These are phyloP conservation scores for Didymella pomorum DNA, from an alignment of 2,329 filamentous ascomycete species.

Conservation along the genomic window DNA sequence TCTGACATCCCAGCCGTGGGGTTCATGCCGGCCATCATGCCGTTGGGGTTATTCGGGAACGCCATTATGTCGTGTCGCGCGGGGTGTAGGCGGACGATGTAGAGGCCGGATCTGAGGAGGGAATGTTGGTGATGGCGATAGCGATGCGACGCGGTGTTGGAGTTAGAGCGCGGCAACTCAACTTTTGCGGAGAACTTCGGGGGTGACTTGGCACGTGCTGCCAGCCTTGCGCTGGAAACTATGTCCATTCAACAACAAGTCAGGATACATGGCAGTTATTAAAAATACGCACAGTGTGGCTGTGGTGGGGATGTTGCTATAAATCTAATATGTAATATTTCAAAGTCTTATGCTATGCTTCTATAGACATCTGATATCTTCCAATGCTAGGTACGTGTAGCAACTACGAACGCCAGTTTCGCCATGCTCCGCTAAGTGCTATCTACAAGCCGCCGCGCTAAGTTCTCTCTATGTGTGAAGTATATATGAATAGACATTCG, in stretches of 20 bases:
- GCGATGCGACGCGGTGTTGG: neutral
- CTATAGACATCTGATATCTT: constrained; percentile 11
- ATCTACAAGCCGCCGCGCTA: constrained; percentile 35
- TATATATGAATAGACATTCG: constrained; percentile 31
- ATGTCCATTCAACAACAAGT: neutral
- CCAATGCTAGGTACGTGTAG: constrained; percentile 24
- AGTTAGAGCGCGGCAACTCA: constrained; percentile 18
- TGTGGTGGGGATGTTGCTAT: neutral
- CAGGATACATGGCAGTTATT: neutral
- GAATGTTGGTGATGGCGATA: constrained; percentile 5
- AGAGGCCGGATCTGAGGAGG: neutral
- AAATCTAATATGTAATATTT: constrained; percentile 2
- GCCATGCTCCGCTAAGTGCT: constrained; percentile 7
- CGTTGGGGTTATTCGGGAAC: constrained; percentile 39
- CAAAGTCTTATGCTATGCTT: constrained; percentile 18
- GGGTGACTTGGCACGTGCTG: constrained; percentile 29
- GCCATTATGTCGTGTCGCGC: constrained; percentile 35
- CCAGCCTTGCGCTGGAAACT: constrained; percentile 1
- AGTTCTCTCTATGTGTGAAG: constrained; percentile 28
- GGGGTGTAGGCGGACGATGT: neutral
- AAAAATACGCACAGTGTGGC: neutral
- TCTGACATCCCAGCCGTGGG: constrained; percentile 51
- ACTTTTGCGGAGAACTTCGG: constrained; percentile 50
- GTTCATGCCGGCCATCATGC: constrained; percentile 40
- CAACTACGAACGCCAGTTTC: constrained; percentile 21